Evolutionary conservation across 1,284 basidiomycete species (phyloP).

Genomic region (Tetrapyrgos nigripes): DNA sequence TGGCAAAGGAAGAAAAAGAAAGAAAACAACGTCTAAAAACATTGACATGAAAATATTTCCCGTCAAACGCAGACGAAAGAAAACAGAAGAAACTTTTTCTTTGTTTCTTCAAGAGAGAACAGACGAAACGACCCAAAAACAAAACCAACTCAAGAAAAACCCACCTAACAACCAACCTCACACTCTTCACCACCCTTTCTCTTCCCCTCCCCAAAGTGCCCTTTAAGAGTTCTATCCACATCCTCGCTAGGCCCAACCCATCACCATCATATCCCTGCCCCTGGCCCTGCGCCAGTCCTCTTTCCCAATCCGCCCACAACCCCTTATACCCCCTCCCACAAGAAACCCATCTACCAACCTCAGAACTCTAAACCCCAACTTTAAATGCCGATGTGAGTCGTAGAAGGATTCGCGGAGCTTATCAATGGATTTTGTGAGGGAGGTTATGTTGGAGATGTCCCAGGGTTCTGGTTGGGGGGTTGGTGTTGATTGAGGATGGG

Average conservation of each 20-base stretch:
- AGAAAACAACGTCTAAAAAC: no score
- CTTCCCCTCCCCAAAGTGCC: constrained; percentile 5
- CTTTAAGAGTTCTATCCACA: background rate
- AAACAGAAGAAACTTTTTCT: no score
- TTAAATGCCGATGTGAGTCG: constrained; percentile 40
- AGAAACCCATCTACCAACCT: constrained; percentile 50
- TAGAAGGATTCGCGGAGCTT: constrained; percentile 48
- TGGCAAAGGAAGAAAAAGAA: no score
- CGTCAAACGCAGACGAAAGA: no score
- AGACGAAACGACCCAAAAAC: background rate
- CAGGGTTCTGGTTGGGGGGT: constrained; percentile 19
- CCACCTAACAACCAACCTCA: constrained; percentile 26
- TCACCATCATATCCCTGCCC: no score
- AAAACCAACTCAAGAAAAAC: constrained; percentile 38
- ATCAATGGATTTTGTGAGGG: constrained; percentile 43
- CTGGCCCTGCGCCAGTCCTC: no score
- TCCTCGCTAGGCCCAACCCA: background rate
- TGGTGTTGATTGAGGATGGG: no score
- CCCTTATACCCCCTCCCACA: constrained; percentile 47
- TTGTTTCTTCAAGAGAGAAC: no score
- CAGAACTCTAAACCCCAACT: constrained; percentile 55
- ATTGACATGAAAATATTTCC: no score
- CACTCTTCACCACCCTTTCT: constrained; percentile 22
- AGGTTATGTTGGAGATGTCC: constrained; percentile 24
- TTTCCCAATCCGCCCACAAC: constrained; percentile 21